phyloP scores from a whole-genome alignment of 805 yeast species.

The Peterozyma xylosa region DNA sequence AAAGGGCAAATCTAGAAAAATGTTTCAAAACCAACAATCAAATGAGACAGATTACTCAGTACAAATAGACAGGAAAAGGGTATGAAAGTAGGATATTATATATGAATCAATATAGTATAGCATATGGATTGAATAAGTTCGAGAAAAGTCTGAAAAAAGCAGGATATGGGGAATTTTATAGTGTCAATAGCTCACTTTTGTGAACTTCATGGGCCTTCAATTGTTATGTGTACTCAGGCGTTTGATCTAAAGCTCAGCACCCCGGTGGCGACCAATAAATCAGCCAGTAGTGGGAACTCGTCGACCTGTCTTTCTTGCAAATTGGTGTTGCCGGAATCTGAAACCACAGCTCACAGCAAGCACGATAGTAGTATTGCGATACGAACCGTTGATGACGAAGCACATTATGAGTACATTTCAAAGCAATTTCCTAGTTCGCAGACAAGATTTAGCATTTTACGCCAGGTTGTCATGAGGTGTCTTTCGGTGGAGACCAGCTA shows the following conservation, averaged over 20 bases:
- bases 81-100: too few relatives aligned
- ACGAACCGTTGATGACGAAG: constrained; percentile 17
- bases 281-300: constrained; percentile 12
- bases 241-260: constrained; percentile 22
- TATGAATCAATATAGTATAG: too few relatives aligned
- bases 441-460: constrained; percentile 42
- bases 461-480: constrained; percentile 54
- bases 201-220: constrained; percentile 70
- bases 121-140: too few relatives aligned
- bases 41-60: too few relatives aligned
- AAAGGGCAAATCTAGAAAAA: too few relatives aligned
- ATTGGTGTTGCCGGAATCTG: constrained; percentile 36
- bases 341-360: neutral
- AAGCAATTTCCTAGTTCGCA: constrained; percentile 56
- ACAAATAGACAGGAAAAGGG: too few relatives aligned
- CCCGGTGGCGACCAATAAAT: constrained; percentile 12
- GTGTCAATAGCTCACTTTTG: constrained; percentile 67
- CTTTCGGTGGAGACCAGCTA: constrained; percentile 60
- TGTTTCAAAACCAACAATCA: too few relatives aligned
- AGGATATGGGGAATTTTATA: constrained; percentile 29
- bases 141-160: too few relatives aligned
- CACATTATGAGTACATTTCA: constrained; percentile 29
- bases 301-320: constrained; percentile 54
- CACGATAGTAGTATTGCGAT: constrained; percentile 13
- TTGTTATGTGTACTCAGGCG: constrained; percentile 54